phyloP scores from a whole-genome alignment of 169 alveolate genomes.

The Eimeria praecox region DNA sequence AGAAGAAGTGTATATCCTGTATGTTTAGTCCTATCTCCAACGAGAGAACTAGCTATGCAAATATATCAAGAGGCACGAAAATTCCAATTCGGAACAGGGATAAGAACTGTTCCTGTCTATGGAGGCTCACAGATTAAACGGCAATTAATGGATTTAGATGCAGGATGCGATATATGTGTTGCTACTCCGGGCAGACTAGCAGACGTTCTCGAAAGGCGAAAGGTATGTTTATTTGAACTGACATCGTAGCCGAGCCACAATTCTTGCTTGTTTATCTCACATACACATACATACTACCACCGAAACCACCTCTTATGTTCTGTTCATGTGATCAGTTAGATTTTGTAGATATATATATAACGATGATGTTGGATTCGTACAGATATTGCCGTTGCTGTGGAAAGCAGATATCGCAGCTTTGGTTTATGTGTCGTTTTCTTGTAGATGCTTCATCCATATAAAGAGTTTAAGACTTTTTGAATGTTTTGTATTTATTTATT shows the following conservation, averaged over 20 bases:
- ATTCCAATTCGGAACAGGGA: constrained; percentile 95
- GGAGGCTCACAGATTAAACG: constrained; percentile 95
- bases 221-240: too few species aligned
- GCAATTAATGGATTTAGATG: constrained; percentile 94
- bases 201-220: constrained; percentile 89
- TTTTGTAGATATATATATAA: too few species aligned
- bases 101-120: constrained; percentile 93
- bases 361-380: too few species aligned
- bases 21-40: constrained; percentile 96
- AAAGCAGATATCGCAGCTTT: too few species aligned
- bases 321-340: too few species aligned
- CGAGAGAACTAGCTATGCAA: constrained; percentile 98
- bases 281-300: too few species aligned
- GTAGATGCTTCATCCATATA: background rate
- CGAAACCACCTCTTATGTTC: too few species aligned
- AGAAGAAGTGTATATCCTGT: constrained; percentile 83
- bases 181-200: constrained; percentile 98
- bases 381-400: too few species aligned
- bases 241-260: too few species aligned
- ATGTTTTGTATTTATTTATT: background rate
- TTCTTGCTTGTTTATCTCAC: too few species aligned
- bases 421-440: too few species aligned
- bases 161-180: constrained; percentile 97
- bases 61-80: constrained; percentile 95
- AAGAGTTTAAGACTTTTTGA: too few species aligned